These are phyloP conservation scores for Primulina tabacum DNA, from an alignment of 257 asterid genomes.

Conservation along the genomic window DNA sequence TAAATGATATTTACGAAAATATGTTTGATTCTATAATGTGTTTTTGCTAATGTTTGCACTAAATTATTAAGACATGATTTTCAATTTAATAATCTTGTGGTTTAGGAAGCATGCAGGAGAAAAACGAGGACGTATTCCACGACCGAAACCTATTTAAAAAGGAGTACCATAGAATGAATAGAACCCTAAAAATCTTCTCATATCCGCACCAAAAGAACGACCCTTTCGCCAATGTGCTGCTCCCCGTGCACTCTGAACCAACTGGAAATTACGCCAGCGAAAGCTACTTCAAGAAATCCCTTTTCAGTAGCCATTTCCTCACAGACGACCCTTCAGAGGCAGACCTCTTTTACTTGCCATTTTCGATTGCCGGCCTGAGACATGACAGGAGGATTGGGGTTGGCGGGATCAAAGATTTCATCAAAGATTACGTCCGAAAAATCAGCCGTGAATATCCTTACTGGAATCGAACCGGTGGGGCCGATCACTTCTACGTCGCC, in stretches of 20 bases:
- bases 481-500: conserved; percentile 84
- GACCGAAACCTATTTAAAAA: conserved; percentile 43
- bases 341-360: conserved; percentile 76
- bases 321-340: conserved; percentile 71
- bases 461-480: conserved; percentile 85
- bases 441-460: conserved; percentile 54
- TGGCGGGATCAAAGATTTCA: conserved; percentile 57
- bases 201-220: conserved; percentile 60
- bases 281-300: conserved; percentile 72
- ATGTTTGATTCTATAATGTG: no score
- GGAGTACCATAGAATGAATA: conserved; percentile 66
- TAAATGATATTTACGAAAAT: no score
- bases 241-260: conserved; percentile 42
- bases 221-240: conserved; percentile 66
- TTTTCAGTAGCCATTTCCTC: conserved; percentile 61
- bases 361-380: conserved; percentile 71
- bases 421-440: conserved; percentile 40
- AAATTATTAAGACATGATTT: no score
- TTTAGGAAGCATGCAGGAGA: conserved; percentile 25
- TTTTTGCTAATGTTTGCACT: no score
- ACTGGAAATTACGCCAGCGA: conserved; percentile 93
- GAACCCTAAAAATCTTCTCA: conserved; percentile 49
- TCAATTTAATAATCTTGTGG: background rate
- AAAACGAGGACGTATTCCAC: conserved; percentile 43
- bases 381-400: conserved; percentile 69